Evolutionary conservation across 495 filamentous ascomycete genomes (phyloP).

Genomic region (Tuber borchii): DNA sequence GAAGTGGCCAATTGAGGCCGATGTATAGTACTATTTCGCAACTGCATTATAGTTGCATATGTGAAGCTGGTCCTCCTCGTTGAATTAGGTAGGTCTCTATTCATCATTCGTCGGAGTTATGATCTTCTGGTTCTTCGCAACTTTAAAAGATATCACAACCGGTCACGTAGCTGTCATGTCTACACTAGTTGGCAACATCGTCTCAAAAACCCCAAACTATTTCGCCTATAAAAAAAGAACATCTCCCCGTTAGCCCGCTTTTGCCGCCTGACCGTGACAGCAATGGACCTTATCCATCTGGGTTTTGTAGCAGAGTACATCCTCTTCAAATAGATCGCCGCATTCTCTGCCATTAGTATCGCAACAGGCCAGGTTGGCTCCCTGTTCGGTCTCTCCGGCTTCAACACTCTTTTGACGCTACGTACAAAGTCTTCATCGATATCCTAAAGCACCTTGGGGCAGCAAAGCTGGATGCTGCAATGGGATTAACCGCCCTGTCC

Average conservation of each 20-base stretch:
- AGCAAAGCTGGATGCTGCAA: conserved; percentile 70
- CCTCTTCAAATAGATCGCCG: conserved; percentile 79
- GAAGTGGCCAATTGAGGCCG: neutral
- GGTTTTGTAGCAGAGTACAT: conserved; percentile 97
- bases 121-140: conserved; percentile 97
- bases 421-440: conserved; percentile 82
- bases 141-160: conserved; percentile 97
- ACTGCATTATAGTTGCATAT: conserved; percentile 64
- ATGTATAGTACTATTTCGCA: conserved; percentile 6
- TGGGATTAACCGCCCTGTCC: conserved; percentile 76
- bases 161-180: conserved; percentile 98
- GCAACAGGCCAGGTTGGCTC: conserved; percentile 73
- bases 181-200: conserved; percentile 74
- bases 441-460: conserved; percentile 67
- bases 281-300: conserved; percentile 69
- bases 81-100: conserved; percentile 86
- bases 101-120: conserved; percentile 97
- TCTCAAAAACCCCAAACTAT: conserved; percentile 60
- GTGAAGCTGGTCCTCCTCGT: conserved; percentile 67
- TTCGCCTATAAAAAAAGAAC: conserved; percentile 45
- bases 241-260: conserved; percentile 76
- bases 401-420: conserved; percentile 68
- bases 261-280: conserved; percentile 70
- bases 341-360: conserved; percentile 91
- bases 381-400: conserved; percentile 71